Percentiles rank a stretch among this genome's conserved stretches.
These are phyloP conservation scores for Pneumocystis wakefieldiae DNA, from an alignment of 1,139 yeast species.

Conservation along the genomic window DNA sequence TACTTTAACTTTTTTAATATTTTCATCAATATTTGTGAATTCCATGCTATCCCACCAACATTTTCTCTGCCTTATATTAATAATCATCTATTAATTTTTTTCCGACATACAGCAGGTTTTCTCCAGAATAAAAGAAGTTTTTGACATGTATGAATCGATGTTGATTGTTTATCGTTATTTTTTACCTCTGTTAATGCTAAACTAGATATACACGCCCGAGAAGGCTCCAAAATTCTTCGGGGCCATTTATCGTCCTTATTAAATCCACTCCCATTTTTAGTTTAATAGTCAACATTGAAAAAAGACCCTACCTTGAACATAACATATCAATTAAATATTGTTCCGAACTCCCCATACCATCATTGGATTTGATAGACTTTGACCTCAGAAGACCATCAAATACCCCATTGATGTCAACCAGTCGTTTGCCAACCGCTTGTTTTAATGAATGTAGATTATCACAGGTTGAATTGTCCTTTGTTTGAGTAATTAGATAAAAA, in stretches of 20 bases:
- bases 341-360: conserved; percentile 62
- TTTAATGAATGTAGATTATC: not conserved
- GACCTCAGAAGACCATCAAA: conserved; percentile 46
- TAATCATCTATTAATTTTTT: not conserved
- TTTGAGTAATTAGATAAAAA: conserved; percentile 69
- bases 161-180: conserved; percentile 1
- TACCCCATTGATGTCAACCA: conserved; percentile 43
- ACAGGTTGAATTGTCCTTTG: conserved; percentile 23
- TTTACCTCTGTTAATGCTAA: conserved; percentile 59
- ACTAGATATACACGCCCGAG: conserved; percentile 72
- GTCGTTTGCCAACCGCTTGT: conserved; percentile 32
- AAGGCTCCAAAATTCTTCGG: conserved; percentile 67
- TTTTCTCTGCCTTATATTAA: conserved; percentile 34
- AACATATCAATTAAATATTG: conserved; percentile 90
- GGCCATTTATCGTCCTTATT: conserved; percentile 66
- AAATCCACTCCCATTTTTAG: conserved; percentile 46
- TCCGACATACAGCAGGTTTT: conserved; percentile 60
- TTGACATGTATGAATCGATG: conserved; percentile 35
- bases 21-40: conserved; percentile 21
- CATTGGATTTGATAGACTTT: not conserved
- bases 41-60: conserved; percentile 91
- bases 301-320: conserved; percentile 33
- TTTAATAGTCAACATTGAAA: not conserved
- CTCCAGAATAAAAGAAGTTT: conserved; percentile 88
- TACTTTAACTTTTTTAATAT: conserved; percentile 33